Evolutionary conservation across 768 basidiomycete genomes (phyloP).

Genomic region (Tylopilus balloui): DNA sequence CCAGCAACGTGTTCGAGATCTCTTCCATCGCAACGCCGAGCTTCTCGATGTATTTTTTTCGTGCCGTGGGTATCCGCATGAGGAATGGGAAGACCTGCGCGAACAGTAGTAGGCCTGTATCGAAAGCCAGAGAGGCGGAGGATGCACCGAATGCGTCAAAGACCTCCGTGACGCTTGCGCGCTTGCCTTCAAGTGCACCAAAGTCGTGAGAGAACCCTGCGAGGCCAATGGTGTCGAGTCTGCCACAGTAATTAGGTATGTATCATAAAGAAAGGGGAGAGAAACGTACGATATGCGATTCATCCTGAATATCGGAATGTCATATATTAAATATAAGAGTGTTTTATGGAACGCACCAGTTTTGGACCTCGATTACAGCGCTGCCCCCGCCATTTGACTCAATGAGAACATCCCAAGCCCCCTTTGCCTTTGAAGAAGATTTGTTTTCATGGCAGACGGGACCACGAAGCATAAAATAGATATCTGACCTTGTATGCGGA

Average conservation of each 20-base stretch:
- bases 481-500: slow-evolving; percentile 24
- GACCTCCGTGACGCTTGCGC: slow-evolving; percentile 36
- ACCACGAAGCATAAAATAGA: background rate
- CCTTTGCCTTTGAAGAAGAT: slow-evolving; percentile 23
- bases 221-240: slow-evolving; percentile 54
- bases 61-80: slow-evolving; percentile 33
- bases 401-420: slow-evolving; percentile 28
- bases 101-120: slow-evolving; percentile 34
- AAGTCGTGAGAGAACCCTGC: slow-evolving; percentile 60
- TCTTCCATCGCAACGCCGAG: slow-evolving; percentile 34
- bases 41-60: slow-evolving; percentile 29
- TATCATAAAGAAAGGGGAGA: background rate
- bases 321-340: background rate
- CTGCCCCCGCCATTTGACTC: slow-evolving; percentile 12
- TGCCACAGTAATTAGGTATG: slow-evolving; percentile 20
- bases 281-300: slow-evolving; percentile 32
- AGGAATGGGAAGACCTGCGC: slow-evolving; percentile 36
- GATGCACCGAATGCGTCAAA: slow-evolving; percentile 36
- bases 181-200: slow-evolving; percentile 45
- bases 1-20: slow-evolving; percentile 39
- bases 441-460: background rate
- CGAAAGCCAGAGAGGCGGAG: slow-evolving; percentile 20
- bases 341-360: slow-evolving; percentile 19
- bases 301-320: slow-evolving; percentile 19
- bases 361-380: slow-evolving; percentile 34